Percentiles rank a stretch among this genome's conserved stretches.
Conservation (phyloP, 371 early-diverging fungal species). For the Circinella umbellata region DNA sequence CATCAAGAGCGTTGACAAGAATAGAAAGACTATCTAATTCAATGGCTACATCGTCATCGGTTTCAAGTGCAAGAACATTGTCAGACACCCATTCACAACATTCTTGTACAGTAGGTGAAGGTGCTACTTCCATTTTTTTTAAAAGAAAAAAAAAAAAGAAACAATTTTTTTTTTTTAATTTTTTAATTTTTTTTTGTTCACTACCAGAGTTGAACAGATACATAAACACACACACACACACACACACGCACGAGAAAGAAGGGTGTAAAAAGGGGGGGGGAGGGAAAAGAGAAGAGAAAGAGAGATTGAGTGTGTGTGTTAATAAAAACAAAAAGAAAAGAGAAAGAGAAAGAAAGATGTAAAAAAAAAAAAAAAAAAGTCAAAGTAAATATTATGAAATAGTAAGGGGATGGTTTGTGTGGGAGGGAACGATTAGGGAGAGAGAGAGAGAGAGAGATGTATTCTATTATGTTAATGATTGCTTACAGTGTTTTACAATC, state of each 20-base stretch:
- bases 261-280: not conserved
- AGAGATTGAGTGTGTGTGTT: not conserved
- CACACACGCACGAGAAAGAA: not conserved
- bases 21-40: conserved; percentile 25
- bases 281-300: not conserved
- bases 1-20: conserved; percentile 26
- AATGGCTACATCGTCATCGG: conserved; percentile 17
- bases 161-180: no score
- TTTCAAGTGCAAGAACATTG: not conserved
- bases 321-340: not conserved
- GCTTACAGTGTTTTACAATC: no score
- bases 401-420: no score
- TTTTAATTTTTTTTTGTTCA: not conserved
- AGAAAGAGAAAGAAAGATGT: not conserved
- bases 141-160: not conserved
- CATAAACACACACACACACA: not conserved
- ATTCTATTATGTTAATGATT: no score
- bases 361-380: no score
- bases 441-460: no score
- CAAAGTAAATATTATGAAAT: no score
- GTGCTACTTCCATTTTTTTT: conserved; percentile 5
- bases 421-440: no score
- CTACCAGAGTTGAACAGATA: not conserved
- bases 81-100: conserved; percentile 28
- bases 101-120: conserved; percentile 27